Conservation (phyloP, 305 asterid genomes). For the Solanum aculeatissimum region DNA sequence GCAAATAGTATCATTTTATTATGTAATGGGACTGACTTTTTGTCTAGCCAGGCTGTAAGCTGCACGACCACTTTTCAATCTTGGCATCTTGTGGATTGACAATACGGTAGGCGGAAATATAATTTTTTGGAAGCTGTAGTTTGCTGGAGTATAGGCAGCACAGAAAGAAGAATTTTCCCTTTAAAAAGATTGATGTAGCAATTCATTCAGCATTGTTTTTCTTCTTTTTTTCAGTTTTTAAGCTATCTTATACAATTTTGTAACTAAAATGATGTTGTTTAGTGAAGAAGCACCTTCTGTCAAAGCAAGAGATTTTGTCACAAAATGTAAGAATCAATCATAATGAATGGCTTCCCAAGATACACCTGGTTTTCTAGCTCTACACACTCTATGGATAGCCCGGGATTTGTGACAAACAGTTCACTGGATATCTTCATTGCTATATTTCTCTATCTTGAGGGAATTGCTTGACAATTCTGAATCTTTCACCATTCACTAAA, state of each 20-base stretch:
- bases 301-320: conserved; percentile 12
- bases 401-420: neutral
- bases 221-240: conserved; percentile 3
- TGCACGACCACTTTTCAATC: neutral
- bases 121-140: conserved; percentile 17
- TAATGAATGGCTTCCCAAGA: neutral
- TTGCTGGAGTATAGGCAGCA: conserved; percentile 2
- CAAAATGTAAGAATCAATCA: conserved; percentile 14
- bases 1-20: neutral
- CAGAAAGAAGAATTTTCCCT: neutral
- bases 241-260: conserved; percentile 37
- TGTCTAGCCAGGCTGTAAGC: neutral
- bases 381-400: neutral
- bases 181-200: conserved; percentile 27
- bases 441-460: neutral
- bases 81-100: neutral
- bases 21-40: neutral
- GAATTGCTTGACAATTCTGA: neutral
- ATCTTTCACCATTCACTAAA: neutral
- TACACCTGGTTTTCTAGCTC: neutral
- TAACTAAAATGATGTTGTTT: conserved; percentile 25
- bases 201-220: conserved; percentile 20
- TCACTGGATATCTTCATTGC: neutral
- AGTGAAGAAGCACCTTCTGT: conserved; percentile 5
- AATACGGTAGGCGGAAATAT: neutral